Evolutionary conservation across 495 filamentous ascomycete genomes (phyloP).

Genomic region (Tuber brumale): DNA sequence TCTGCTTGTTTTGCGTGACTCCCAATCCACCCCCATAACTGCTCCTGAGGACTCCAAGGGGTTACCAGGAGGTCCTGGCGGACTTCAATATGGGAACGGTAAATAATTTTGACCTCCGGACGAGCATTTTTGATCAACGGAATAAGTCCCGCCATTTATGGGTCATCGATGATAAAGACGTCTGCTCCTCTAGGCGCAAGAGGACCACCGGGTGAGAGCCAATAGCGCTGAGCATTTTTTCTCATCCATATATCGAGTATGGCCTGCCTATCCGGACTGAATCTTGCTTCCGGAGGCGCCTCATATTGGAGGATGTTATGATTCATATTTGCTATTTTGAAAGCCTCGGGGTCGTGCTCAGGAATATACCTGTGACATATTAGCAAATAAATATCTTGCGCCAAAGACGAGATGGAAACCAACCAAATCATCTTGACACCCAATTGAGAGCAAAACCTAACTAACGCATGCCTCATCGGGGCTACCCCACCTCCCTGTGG

Average conservation of each 20-base stretch:
- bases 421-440: constrained; percentile 72
- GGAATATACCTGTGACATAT: constrained; percentile 58
- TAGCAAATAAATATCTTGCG: background rate
- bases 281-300: constrained; percentile 54
- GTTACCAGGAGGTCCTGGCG: constrained; percentile 65
- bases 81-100: constrained; percentile 78
- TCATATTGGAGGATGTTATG: constrained; percentile 91
- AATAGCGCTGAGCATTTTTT: constrained; percentile 71
- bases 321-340: constrained; percentile 80
- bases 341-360: constrained; percentile 74
- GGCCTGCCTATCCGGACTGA: constrained; percentile 55
- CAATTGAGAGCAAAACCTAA: constrained; percentile 62
- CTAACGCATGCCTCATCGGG: constrained; percentile 77
- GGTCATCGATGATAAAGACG: constrained; percentile 75
- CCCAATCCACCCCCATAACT: constrained; percentile 76
- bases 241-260: constrained; percentile 63
- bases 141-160: constrained; percentile 82
- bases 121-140: constrained; percentile 65
- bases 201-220: constrained; percentile 63
- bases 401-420: constrained; percentile 43
- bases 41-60: constrained; percentile 60
- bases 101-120: constrained; percentile 68
- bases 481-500: constrained; percentile 85
- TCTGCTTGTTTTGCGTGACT: constrained; percentile 62
- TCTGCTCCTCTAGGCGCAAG: constrained; percentile 73